phyloP scores from a whole-genome alignment of 805 yeast genomes.

The Ogataea trehaloabstinens region DNA sequence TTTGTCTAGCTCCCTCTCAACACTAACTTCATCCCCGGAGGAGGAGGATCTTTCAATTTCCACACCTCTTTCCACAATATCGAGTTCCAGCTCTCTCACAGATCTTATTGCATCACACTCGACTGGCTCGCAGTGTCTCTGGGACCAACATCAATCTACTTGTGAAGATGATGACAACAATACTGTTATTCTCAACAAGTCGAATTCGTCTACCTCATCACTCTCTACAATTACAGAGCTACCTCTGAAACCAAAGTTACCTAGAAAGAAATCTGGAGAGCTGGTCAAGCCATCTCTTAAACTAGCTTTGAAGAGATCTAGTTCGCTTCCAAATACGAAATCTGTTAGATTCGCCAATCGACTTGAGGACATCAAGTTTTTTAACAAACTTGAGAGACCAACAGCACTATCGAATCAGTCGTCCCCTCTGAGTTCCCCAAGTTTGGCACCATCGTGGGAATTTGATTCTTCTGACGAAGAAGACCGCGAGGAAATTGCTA shows the following conservation, averaged over 20 bases:
- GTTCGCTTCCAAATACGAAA: constrained; percentile 53
- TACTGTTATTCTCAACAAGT: constrained; percentile 20
- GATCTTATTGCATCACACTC: constrained; percentile 10
- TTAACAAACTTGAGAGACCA: constrained; percentile 61
- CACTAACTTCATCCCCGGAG: constrained; percentile 20
- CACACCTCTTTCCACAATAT: constrained; percentile 28
- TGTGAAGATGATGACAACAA: constrained; percentile 26
- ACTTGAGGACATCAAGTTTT: constrained; percentile 61
- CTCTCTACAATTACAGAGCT: constrained; percentile 20
- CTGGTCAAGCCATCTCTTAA: constrained; percentile 47
- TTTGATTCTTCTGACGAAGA: constrained; percentile 27
- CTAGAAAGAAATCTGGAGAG: constrained; percentile 55
- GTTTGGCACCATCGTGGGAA: constrained; percentile 25
- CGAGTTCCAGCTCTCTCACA: constrained; percentile 18
- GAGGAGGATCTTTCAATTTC: constrained; percentile 24
- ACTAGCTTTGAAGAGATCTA: constrained; percentile 37
- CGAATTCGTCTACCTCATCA: constrained; percentile 14
- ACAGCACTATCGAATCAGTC: constrained; percentile 58
- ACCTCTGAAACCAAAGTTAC: constrained; percentile 25
- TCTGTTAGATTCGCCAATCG: constrained; percentile 64
- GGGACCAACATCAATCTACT: constrained; percentile 8
- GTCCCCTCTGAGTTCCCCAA: constrained; percentile 40
- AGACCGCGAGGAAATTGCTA: constrained; percentile 19
- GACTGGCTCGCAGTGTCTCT: constrained; percentile 2
- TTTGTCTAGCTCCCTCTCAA: constrained; percentile 12